A percentile compares a stretch with the other conserved stretches of the same genome.
Conservation (phyloP, 108 stramenopile species). For the Schizochytrium sp. region DNA sequence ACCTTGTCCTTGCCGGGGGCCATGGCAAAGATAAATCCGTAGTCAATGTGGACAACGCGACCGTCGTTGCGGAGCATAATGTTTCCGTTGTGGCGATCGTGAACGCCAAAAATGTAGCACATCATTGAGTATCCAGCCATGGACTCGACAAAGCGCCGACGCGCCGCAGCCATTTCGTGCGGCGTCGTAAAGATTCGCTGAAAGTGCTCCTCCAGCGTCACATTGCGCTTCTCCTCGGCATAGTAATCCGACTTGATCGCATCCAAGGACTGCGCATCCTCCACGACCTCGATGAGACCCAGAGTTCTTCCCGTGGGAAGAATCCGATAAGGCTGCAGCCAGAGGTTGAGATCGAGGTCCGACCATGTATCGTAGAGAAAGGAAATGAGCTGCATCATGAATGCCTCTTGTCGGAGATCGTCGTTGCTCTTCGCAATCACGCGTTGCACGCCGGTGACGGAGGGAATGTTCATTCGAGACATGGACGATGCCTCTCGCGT, state of each 20-base stretch:
- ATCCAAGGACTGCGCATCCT: slow-evolving; percentile 81
- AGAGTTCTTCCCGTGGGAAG: slow-evolving; percentile 76
- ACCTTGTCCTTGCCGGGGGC: slow-evolving; percentile 65
- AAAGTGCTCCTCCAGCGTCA: slow-evolving; percentile 12
- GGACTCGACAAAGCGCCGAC: slow-evolving; percentile 35
- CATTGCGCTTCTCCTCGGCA: slow-evolving; percentile 43
- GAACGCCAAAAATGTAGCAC: slow-evolving; percentile 87
- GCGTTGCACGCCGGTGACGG: slow-evolving; percentile 19
- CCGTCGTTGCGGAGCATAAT: slow-evolving; percentile 83
- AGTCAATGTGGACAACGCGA: slow-evolving; percentile 95
- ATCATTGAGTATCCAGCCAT: slow-evolving; percentile 90
- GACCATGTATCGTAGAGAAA: slow-evolving; percentile 86
- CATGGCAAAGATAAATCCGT: slow-evolving; percentile 90
- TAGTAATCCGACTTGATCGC: slow-evolving; percentile 76
- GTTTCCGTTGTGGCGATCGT: slow-evolving; percentile 94
- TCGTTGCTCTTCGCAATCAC: slow-evolving; percentile 83
- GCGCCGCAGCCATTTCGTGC: slow-evolving; percentile 21
- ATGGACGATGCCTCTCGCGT: not conserved
- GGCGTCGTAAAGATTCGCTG: not conserved
- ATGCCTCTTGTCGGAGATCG: slow-evolving; percentile 55
- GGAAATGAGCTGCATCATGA: slow-evolving; percentile 79
- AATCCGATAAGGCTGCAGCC: slow-evolving; percentile 92
- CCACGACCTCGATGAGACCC: slow-evolving; percentile 79
- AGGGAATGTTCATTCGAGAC: not conserved
- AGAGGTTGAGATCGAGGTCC: slow-evolving; percentile 70